phyloP scores from a whole-genome alignment of 2,329 filamentous ascomycete genomes.

The Nannizzia gypsea region DNA sequence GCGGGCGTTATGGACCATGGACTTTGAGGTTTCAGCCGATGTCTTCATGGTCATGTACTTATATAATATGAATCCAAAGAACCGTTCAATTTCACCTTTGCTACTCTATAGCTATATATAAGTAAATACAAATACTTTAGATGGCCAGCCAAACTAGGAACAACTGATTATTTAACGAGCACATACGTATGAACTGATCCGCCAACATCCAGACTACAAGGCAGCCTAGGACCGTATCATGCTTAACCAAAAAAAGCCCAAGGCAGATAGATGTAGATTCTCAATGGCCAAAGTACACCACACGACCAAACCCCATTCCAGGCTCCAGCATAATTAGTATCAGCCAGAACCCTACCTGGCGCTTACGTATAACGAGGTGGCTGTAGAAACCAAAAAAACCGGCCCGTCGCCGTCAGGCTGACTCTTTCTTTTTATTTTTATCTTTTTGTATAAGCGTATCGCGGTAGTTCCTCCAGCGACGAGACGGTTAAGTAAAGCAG shows the following conservation, averaged over 20 bases:
- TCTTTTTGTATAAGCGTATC: background rate
- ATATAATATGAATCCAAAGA: constrained; percentile 2
- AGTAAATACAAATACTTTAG: too few relatives aligned
- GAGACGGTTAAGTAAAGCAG: too few relatives aligned
- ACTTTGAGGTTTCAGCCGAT: background rate
- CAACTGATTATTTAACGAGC: background rate
- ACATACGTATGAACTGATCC: too few relatives aligned
- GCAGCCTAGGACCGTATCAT: too few relatives aligned
- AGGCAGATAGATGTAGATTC: background rate
- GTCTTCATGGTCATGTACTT: background rate
- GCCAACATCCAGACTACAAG: too few relatives aligned
- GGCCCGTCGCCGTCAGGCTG: background rate
- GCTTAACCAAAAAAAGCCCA: background rate
- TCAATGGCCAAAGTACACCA: background rate
- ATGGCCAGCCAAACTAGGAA: too few relatives aligned
- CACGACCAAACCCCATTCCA: background rate
- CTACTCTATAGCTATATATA: too few relatives aligned
- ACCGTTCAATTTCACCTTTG: background rate
- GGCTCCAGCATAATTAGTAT: background rate
- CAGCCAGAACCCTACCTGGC: background rate
- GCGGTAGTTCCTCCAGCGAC: background rate
- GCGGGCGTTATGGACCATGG: background rate
- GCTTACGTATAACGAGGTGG: background rate
- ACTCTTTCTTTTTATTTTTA: background rate
- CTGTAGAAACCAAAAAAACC: background rate